Evolutionary conservation across 176 grass and related monocot genomes (phyloP).

Genomic region (Puccinellia tenuiflora): DNA sequence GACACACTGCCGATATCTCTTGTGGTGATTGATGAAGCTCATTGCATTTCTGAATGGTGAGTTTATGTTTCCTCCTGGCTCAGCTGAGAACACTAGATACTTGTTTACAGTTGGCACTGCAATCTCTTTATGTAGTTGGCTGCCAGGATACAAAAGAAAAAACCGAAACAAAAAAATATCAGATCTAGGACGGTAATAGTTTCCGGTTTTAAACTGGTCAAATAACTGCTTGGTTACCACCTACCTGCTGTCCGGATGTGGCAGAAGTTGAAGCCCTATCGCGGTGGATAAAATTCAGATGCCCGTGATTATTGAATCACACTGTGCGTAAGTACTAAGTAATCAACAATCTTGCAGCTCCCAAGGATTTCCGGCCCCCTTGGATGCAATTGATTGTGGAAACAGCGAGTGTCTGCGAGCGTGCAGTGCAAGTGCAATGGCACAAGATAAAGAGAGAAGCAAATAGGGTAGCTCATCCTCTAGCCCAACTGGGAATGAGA

Average conservation of each 20-base stretch:
- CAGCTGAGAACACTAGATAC: neutral
- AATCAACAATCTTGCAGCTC: no score
- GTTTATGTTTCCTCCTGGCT: slow-evolving; percentile 30
- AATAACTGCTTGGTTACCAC: neutral
- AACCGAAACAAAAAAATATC: neutral
- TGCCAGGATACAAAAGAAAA: neutral
- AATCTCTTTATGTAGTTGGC: neutral
- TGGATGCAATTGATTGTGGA: no score
- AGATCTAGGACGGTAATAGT: neutral
- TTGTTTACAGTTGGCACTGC: neutral
- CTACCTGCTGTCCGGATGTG: neutral
- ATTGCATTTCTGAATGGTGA: slow-evolving; percentile 99
- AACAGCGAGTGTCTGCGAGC: no score
- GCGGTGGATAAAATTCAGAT: no score
- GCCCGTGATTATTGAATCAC: no score
- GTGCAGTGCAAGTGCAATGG: no score
- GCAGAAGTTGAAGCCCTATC: no score
- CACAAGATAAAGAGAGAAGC: no score
- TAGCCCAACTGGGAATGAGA: no score
- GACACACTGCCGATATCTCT: slow-evolving; percentile 64
- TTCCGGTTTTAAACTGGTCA: neutral
- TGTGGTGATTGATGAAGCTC: slow-evolving; percentile 94
- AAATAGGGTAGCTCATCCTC: no score
- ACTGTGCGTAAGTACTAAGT: no score
- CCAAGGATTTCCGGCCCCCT: no score